Evolutionary conservation across 169 alveolate genomes (phyloP).

Genomic region (Plasmodium relictum): DNA sequence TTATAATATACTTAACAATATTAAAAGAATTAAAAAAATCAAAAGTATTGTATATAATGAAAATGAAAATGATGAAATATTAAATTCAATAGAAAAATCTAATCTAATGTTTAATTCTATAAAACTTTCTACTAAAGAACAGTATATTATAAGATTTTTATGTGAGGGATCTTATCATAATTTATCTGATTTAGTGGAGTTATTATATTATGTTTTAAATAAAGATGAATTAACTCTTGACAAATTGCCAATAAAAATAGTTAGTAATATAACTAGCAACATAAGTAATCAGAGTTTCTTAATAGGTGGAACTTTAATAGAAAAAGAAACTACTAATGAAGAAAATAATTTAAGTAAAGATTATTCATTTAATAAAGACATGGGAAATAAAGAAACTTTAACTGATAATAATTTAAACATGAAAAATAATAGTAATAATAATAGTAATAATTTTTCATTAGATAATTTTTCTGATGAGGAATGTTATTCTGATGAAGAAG

Average conservation of each 20-base stretch:
- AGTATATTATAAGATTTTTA: slow-evolving; percentile 51
- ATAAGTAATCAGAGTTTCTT: neutral
- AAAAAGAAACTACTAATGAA: neutral
- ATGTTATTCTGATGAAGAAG: slow-evolving; percentile 40
- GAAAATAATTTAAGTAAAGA: neutral
- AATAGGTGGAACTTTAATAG: neutral
- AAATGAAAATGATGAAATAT: slow-evolving; percentile 53
- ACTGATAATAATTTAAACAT: neutral
- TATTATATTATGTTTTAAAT: slow-evolving; percentile 56
- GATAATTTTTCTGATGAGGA: slow-evolving; percentile 71
- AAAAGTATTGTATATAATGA: slow-evolving; percentile 47
- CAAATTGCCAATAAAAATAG: slow-evolving; percentile 13
- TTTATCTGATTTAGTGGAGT: slow-evolving; percentile 39
- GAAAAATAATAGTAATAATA: neutral
- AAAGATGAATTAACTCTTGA: slow-evolving; percentile 53
- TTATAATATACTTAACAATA: slow-evolving; percentile 44
- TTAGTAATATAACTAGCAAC: neutral
- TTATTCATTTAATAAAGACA: neutral
- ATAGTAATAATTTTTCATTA: slow-evolving; percentile 6
- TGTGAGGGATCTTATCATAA: slow-evolving; percentile 56
- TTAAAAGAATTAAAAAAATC: slow-evolving; percentile 62
- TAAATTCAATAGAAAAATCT: slow-evolving; percentile 63
- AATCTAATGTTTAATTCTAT: slow-evolving; percentile 56
- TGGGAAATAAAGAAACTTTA: neutral
- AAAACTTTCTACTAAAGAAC: slow-evolving; percentile 40